A percentile compares a stretch with the other conserved stretches of the same genome.
Evolutionary conservation across 352 stramenopile species (phyloP).

Genomic region (Phytopythium aichiense): DNA sequence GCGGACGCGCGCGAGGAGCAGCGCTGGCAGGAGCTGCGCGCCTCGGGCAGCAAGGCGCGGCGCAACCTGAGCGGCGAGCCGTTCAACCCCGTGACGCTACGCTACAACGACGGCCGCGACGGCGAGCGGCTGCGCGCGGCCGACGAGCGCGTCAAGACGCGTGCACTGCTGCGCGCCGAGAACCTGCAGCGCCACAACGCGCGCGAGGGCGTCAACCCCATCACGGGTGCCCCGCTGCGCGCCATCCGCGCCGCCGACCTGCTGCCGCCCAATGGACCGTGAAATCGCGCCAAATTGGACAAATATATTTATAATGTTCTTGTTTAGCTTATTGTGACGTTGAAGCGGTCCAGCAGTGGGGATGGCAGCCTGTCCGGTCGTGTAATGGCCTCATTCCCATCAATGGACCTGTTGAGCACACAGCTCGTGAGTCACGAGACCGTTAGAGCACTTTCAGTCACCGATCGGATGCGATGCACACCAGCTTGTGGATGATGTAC

Average conservation of each 20-base stretch:
- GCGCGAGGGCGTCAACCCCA: conserved; percentile 78
- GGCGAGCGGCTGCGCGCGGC: conserved; percentile 59
- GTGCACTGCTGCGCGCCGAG: conserved; percentile 68
- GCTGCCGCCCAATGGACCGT: conserved; percentile 16
- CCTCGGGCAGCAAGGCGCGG: conserved; percentile 71
- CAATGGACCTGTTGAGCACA: no score
- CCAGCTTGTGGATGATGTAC: conserved; percentile 90
- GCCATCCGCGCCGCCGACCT: conserved; percentile 46
- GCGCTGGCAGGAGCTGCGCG: conserved; percentile 49
- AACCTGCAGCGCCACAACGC: conserved; percentile 84
- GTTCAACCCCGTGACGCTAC: conserved; percentile 87
- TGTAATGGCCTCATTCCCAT: no score
- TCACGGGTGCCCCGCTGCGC: conserved; percentile 68
- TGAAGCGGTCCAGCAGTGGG: no score
- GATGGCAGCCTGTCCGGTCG: no score
- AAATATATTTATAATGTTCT: no score
- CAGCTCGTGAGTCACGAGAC: no score
- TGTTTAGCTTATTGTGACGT: no score
- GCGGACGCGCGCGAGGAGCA: conserved; percentile 61
- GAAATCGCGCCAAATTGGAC: background rate
- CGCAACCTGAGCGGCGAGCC: conserved; percentile 85
- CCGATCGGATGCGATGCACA: no score
- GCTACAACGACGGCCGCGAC: conserved; percentile 85
- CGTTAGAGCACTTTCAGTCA: no score
- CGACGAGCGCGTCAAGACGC: conserved; percentile 70